Base-by-base conservation (phyloP, 257 asterid species). In the Mitragyna speciosa region DNA sequence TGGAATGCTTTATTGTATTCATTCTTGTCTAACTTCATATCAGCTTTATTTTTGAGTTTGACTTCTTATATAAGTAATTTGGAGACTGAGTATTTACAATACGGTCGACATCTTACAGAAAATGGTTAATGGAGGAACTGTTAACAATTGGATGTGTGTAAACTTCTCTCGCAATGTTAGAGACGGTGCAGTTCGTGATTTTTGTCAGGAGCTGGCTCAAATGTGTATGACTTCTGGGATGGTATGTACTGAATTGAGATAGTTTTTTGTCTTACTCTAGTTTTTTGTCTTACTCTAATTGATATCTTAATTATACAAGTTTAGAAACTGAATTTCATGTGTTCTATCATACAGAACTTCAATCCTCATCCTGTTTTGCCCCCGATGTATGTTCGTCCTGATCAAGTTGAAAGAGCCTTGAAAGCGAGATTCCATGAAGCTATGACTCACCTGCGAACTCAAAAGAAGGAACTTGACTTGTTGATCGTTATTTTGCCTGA, bases 111-210 rank as follows among this genome's bases (percentile, higher is more conserved):
- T 28, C 20, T 24, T 78, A 86, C 93, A 94, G 99, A 87, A 96
- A 83, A 94, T 96, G 99, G 98, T 96, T 3, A 90, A 96, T 81
- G 99, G 99, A 28, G 99, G 98, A 70, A 89, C 86, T 7, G 99
- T 94, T 26, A 88, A 82, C 87, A 85, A 78, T 74, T 96, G 99
- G 99, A 89, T 92, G 56, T 92, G 97, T 77, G 91, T 96, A 22
- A 96, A 96, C 82, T 96, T 96, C 73, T 92, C 97, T 39, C 92
- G 96, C 78, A 86, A 78, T 77, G 89, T 96, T 72, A 98, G 88
- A 83, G 97, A 96, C 61, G 82, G 39, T n/a, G 82, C 87, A 65
- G 97, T 96, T 2, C 89, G 82, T 36, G 84, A 79, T 76, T 96
- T 96, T 82, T 94, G 98, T 83, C 84, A 87, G 30, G 99, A 91